A percentile compares a stretch with the other conserved stretches of the same genome.
Conservation (phyloP, 106 monocot genomes). For the Dactylorhiza incarnata region DNA sequence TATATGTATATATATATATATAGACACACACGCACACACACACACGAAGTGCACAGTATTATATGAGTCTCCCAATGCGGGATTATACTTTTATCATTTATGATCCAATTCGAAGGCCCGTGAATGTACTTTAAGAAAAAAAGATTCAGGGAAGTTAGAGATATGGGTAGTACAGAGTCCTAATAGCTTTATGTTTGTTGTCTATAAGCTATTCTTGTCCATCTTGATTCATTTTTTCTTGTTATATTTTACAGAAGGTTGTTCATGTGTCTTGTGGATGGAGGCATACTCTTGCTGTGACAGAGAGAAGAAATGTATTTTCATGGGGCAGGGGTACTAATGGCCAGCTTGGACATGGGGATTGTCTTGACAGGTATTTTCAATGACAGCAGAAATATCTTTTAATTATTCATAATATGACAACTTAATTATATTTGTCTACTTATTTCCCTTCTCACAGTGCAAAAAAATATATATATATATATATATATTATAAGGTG, state of each 20-base stretch:
- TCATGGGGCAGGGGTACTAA: constrained; percentile 34
- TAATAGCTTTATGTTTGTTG: not conserved
- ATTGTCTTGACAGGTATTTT: constrained; percentile 30
- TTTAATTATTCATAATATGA: not conserved
- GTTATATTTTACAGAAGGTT: constrained; percentile 46
- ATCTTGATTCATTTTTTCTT: not conserved
- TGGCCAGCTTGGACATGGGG: constrained; percentile 31
- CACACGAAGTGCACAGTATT: too few relatives aligned
- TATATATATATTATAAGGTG: too few relatives aligned
- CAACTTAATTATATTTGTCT: not conserved
- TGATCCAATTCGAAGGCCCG: too few relatives aligned
- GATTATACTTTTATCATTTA: too few relatives aligned
- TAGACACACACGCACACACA: too few relatives aligned
- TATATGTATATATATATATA: too few relatives aligned
- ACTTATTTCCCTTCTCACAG: not conserved
- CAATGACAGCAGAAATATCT: not conserved
- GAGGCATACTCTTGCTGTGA: constrained; percentile 85
- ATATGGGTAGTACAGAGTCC: not conserved
- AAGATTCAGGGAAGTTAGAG: not conserved
- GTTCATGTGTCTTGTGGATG: constrained; percentile 83
- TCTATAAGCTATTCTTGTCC: not conserved
- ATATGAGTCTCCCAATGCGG: too few relatives aligned
- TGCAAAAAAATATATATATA: too few relatives aligned
- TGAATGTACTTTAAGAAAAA: too few relatives aligned
- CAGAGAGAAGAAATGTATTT: constrained; percentile 75